A percentile compares a stretch with the other conserved stretches of the same genome.
phyloP scores from a whole-genome alignment of 768 basidiomycete genomes.

The Candolleomyces aberdarensis region DNA sequence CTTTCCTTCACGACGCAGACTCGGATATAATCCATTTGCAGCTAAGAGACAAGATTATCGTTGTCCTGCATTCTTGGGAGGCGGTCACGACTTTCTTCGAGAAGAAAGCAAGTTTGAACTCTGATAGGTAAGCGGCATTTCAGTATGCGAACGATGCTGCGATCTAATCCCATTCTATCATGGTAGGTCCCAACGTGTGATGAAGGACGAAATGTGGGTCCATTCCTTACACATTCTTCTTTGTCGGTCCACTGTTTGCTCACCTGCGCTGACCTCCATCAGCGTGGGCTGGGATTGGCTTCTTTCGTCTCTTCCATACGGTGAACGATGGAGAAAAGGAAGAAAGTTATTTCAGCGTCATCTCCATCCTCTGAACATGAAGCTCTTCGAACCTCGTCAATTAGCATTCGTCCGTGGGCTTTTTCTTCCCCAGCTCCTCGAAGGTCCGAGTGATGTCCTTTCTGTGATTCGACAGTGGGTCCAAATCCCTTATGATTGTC shows the following conservation, averaged over 20 bases:
- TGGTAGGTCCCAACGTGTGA: background rate
- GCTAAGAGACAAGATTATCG: constrained; percentile 15
- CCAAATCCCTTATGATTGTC: too few relatives aligned
- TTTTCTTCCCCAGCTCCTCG: constrained; percentile 6
- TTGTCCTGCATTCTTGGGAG: constrained; percentile 20
- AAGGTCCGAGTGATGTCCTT: background rate
- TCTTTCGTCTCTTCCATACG: constrained; percentile 5
- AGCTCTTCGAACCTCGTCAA: constrained; percentile 4
- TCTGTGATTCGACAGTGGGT: constrained; percentile 9
- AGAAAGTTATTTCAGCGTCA: constrained; percentile 2
- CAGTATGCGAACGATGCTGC: background rate
- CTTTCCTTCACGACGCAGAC: constrained; percentile 7
- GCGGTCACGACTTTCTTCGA: constrained; percentile 19
- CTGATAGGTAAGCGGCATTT: constrained; percentile 13
- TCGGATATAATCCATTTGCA: constrained; percentile 21
- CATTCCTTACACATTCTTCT: background rate
- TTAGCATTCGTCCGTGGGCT: background rate
- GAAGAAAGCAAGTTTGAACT: constrained; percentile 18
- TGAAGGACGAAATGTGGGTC: background rate
- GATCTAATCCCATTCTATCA: background rate
- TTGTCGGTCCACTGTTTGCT: background rate
- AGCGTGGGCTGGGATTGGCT: constrained; percentile 15
- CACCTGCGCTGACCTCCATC: background rate
- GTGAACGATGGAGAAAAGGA: constrained; percentile 6
- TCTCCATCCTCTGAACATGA: background rate